phyloP scores from a whole-genome alignment of 768 basidiomycete genomes.

The Leucocoprinus leucothites region DNA sequence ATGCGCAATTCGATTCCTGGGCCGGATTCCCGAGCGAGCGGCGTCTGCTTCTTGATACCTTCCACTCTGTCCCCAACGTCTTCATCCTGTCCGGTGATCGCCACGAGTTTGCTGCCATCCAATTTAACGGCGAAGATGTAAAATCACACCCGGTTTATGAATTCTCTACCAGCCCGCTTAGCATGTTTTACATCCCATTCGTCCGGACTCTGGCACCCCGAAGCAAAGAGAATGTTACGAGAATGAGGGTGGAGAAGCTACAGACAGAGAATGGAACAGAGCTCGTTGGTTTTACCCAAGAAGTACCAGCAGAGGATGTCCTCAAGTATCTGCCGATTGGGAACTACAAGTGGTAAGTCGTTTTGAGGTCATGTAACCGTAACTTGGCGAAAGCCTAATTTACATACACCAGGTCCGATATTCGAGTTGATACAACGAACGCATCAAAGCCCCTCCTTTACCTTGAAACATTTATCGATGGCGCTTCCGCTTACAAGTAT shows the following conservation, averaged over 20 bases:
- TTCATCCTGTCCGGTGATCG: conserved; percentile 70
- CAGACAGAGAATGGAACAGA: conserved; percentile 24
- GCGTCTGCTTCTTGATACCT: conserved; percentile 47
- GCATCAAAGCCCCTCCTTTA: conserved; percentile 45
- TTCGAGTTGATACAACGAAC: conserved; percentile 68
- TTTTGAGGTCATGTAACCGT: neutral
- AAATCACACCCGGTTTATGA: conserved; percentile 47
- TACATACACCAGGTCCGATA: conserved; percentile 46
- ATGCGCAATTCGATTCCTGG: conserved; percentile 68
- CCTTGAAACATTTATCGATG: conserved; percentile 61
- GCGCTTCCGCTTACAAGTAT: conserved; percentile 49
- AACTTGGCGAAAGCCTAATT: too few species aligned
- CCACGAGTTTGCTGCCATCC: conserved; percentile 76
- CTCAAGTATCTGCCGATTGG: conserved; percentile 61
- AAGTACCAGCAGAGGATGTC: conserved; percentile 51
- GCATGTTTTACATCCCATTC: conserved; percentile 67
- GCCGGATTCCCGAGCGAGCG: conserved; percentile 62
- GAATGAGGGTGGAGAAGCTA: conserved; percentile 25
- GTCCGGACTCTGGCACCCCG: conserved; percentile 45
- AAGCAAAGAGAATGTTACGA: conserved; percentile 41
- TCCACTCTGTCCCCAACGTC: conserved; percentile 70
- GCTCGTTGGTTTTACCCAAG: conserved; percentile 22
- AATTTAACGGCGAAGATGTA: conserved; percentile 42
- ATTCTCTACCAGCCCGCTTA: conserved; percentile 68
- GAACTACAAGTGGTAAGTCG: conserved; percentile 60